These are phyloP conservation scores for Emergomyces pasteurianus DNA, from an alignment of 2,329 filamentous ascomycete genomes.

Conservation along the genomic window DNA sequence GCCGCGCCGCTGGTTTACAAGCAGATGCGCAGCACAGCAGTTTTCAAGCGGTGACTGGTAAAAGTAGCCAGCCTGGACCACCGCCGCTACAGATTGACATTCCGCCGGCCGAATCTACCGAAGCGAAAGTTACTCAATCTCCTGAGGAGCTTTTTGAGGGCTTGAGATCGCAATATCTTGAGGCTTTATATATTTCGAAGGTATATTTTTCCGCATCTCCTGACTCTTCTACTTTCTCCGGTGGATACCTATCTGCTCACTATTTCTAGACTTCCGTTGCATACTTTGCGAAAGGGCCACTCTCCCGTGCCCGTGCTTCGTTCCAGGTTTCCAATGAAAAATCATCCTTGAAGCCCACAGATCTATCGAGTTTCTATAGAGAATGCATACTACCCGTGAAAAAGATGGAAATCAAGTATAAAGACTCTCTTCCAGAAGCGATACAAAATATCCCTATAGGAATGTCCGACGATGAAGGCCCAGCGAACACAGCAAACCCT, in stretches of 20 bases:
- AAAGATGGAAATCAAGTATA: slow-evolving; percentile 38
- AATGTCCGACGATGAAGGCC: slow-evolving; percentile 25
- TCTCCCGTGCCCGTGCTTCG: slow-evolving; percentile 33
- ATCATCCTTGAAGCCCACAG: slow-evolving; percentile 13
- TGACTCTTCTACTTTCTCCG: background rate
- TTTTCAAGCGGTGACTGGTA: background rate
- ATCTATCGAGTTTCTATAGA: slow-evolving; percentile 29
- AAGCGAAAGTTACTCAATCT: slow-evolving; percentile 15
- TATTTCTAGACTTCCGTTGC: slow-evolving; percentile 34
- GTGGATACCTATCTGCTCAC: slow-evolving; percentile 8
- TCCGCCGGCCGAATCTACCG: slow-evolving; percentile 1
- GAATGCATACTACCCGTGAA: slow-evolving; percentile 33
- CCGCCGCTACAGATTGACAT: background rate
- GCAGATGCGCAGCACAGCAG: background rate
- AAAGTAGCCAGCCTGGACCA: background rate
- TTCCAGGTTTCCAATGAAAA: slow-evolving; percentile 21
- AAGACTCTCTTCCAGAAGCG: slow-evolving; percentile 30
- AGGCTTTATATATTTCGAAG: slow-evolving; percentile 34
- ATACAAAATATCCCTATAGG: slow-evolving; percentile 27
- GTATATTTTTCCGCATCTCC: slow-evolving; percentile 12
- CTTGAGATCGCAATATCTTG: slow-evolving; percentile 30
- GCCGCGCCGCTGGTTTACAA: background rate
- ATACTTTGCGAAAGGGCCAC: slow-evolving; percentile 40
- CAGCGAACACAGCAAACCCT: slow-evolving; percentile 15
- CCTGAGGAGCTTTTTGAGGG: slow-evolving; percentile 26